Base-by-base conservation (phyloP, 495 filamentous ascomycete species). In the Talaromyces stipitatus region DNA sequence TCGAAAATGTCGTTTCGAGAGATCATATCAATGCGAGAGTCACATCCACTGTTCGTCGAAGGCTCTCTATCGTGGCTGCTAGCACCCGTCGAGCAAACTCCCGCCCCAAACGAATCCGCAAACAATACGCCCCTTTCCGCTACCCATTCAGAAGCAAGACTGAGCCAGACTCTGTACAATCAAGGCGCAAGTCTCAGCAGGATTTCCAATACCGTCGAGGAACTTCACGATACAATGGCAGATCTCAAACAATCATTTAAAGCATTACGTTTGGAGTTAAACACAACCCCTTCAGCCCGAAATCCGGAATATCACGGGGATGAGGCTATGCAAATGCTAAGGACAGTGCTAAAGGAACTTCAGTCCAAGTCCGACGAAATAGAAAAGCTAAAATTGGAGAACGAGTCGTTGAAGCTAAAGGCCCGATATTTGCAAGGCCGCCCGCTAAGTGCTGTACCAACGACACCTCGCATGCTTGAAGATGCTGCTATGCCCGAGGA, bases 171-270 rank as follows among this genome's bases (percentile, higher is more conserved):
- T 43, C 74, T 78, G 45, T 67, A 72, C 55, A 68, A 71, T 33
- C 75, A 78, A 22, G 73, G 72, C 4, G 61, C 69, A 23, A 78
- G 68, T 57, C 68, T 78, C 29, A 69, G 74, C 54, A 68, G 72
- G 43, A 78, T 78, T 14, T 75, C 73, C 6, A 75, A 54, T 38
- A 76, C 75, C 7, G 75, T 78, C 47, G 72, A 67, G 56, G 67
- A 73, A 38, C 61, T 78, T 3, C 71, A 75, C 29, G 75, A 76
- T 56, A 75, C 73, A 4, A 78, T 78, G 73, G 60, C 65, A 16
- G 75, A 78, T 59, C 58, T 78, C 26, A 78, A 78, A 55, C 58
- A 67, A 30, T 70, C 73, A 14, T 78, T 78, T 54, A 74, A 67
- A 1, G 61, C 73, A 1, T 66, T 78, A 27, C 73, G 72, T 14